Percentiles rank a stretch among this genome's conserved stretches.
Conservation (phyloP, 257 asterid species). For the Solanum tacnaense region DNA sequence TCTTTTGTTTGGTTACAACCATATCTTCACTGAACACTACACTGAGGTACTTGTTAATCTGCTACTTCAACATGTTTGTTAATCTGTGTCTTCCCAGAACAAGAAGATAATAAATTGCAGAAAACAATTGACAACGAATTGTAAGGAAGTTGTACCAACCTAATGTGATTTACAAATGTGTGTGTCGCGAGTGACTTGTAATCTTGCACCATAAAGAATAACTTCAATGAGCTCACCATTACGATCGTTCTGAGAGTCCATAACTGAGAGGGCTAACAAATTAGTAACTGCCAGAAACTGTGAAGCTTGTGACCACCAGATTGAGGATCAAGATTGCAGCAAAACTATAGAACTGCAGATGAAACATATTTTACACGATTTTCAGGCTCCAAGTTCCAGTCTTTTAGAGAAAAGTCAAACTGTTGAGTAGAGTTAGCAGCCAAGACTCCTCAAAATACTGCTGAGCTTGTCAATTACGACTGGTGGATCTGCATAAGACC, state of each 20-base stretch:
- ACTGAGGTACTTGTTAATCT: neutral
- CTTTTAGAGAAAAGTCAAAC: neutral
- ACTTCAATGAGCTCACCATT: neutral
- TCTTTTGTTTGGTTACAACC: neutral
- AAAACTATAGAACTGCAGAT: neutral
- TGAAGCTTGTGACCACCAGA: neutral
- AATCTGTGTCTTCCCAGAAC: neutral
- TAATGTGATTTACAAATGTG: neutral
- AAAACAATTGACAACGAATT: neutral
- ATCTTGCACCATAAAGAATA: neutral
- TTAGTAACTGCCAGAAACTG: neutral
- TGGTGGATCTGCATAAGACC: constrained; percentile 51
- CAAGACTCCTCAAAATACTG: constrained; percentile 42
- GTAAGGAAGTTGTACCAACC: neutral
- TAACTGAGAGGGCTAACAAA: neutral
- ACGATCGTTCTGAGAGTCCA: neutral
- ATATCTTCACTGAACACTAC: neutral
- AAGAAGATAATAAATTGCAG: neutral
- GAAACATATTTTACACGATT: neutral
- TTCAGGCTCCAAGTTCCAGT: neutral
- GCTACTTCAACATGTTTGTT: neutral
- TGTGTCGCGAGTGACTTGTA: neutral
- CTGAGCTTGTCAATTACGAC: constrained; percentile 43
- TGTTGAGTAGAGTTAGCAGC: constrained; percentile 28
- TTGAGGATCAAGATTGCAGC: neutral